Evolutionary conservation across 1,284 basidiomycete genomes (phyloP), one percentile per base, ranked within the genome.

Genomic region (Moesziomyces antarcticus): DNA sequence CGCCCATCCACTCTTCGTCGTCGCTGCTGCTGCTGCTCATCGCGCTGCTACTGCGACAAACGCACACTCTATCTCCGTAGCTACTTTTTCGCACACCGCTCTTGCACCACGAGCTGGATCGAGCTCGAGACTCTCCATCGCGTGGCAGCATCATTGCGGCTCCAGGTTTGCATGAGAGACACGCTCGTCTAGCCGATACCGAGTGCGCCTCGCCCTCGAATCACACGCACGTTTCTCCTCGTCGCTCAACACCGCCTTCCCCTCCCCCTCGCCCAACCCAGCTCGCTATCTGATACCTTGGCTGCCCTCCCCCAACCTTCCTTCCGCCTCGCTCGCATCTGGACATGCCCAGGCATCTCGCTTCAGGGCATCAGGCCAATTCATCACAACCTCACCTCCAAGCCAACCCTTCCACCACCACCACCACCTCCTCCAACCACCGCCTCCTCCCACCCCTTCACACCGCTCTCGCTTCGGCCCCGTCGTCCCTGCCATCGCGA

Each of bases 361-460:
- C 55, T 42, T 7, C 60, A 27, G 44, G 50, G 59, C 60, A 48
- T 13, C 25, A 53, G 22, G 43, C 66, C 50, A 37, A 46, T 1
- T 30, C 44, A 40, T 40, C 37, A 3, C 37, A 40, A 6, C 37
- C 6, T 40, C 37, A 33, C 30, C 30, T 1, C 30, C 30, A 33
- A 33, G 3, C 10, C 30, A 33, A 4, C 6, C 18, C 61, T 41
- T 57, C 49, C 22, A 44, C 50, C 5, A 20, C 50, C 1, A 37
- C 56, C 2, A 30, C 55, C 16, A 37, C 63, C 9, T 59, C 64
- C 21, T 62, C 64, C 35, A 54, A 59, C 22, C 59, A 68, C 56
- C 41, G 67, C 37, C 53, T 54, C 11, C 60, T 73, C 30, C 70
- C 70, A 10, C 68, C 68, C 43, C 54, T 61, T 22, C 61, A 45